A percentile compares a stretch with the other conserved stretches of the same genome.
These are phyloP conservation scores for Sporothrix brunneoviolacea DNA, from an alignment of 2,329 filamentous ascomycete genomes.

Conservation along the genomic window DNA sequence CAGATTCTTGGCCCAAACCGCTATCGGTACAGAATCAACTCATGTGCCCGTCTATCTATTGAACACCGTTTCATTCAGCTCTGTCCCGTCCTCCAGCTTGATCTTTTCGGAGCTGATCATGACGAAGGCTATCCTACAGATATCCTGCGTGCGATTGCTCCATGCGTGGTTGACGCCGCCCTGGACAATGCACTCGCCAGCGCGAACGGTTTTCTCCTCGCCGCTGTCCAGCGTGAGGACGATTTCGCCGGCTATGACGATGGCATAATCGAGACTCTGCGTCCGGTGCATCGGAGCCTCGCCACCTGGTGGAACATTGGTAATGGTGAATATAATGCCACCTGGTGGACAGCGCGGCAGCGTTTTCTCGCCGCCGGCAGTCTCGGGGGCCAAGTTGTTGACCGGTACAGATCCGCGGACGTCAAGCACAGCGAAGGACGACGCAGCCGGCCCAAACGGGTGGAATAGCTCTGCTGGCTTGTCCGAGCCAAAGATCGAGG, in stretches of 20 bases:
- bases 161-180: constrained; percentile 39
- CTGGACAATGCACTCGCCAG: constrained; percentile 36
- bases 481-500: constrained; percentile 3
- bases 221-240: constrained; percentile 35
- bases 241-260: constrained; percentile 34
- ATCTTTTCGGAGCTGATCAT: constrained; percentile 36
- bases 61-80: constrained; percentile 21
- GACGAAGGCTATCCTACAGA: constrained; percentile 34
- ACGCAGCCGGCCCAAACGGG: constrained; percentile 2
- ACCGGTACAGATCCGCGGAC: constrained; percentile 25
- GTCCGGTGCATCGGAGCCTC: constrained; percentile 36
- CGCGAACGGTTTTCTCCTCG: constrained; percentile 30
- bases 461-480: neutral
- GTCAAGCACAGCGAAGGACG: constrained; percentile 28
- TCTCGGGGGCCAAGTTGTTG: constrained; percentile 22
- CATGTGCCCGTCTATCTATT: too few species aligned
- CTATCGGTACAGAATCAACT: too few species aligned
- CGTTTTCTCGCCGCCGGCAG: constrained; percentile 6
- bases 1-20: too few species aligned
- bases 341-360: constrained; percentile 30
- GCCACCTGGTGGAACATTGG: constrained; percentile 25
- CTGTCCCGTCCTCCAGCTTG: constrained; percentile 29
- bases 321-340: constrained; percentile 31
- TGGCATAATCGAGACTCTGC: constrained; percentile 33
- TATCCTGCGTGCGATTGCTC: constrained; percentile 32